phyloP scores from a whole-genome alignment of 23 red algal species.

The Gracilaria vermiculophylla region DNA sequence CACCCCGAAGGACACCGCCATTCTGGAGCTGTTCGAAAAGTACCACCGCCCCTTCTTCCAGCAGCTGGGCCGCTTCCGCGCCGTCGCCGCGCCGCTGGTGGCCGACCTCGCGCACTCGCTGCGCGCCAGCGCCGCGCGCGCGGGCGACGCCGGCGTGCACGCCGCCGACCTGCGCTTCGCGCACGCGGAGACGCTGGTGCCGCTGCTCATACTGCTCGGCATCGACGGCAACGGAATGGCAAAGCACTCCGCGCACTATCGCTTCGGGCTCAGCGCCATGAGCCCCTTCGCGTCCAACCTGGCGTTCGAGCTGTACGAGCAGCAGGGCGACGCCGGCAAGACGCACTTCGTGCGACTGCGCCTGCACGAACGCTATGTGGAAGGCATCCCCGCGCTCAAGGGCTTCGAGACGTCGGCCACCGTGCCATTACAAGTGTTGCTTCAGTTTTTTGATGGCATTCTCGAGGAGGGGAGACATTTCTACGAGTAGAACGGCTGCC shows the following conservation, averaged over 20 bases:
- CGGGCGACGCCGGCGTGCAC: conserved; percentile 2
- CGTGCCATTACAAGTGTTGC: conserved; percentile 42
- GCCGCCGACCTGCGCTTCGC: conserved; percentile 73
- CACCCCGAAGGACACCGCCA: conserved; percentile 28
- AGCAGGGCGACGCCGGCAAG: not conserved
- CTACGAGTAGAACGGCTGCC: conserved; percentile 10
- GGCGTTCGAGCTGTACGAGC: conserved; percentile 70
- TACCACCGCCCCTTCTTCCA: conserved; percentile 61
- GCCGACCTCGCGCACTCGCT: conserved; percentile 51
- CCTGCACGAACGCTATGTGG: conserved; percentile 74
- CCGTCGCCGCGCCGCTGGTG: conserved; percentile 46
- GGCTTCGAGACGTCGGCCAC: conserved; percentile 22
- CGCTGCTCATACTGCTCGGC: conserved; percentile 58
- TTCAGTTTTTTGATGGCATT: conserved; percentile 49
- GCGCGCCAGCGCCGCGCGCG: conserved; percentile 9
- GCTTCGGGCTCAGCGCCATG: conserved; percentile 42
- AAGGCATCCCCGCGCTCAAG: conserved; percentile 45
- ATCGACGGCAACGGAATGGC: conserved; percentile 50
- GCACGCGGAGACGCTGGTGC: conserved; percentile 77
- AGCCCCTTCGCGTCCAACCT: conserved; percentile 70
- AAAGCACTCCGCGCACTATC: not conserved
- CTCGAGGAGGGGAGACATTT: conserved; percentile 50
- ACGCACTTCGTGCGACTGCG: conserved; percentile 66
- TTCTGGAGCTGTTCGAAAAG: conserved; percentile 47
- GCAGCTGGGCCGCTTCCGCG: conserved; percentile 56